phyloP scores from a whole-genome alignment of 768 basidiomycete species.

The Dioszegia hungarica region DNA sequence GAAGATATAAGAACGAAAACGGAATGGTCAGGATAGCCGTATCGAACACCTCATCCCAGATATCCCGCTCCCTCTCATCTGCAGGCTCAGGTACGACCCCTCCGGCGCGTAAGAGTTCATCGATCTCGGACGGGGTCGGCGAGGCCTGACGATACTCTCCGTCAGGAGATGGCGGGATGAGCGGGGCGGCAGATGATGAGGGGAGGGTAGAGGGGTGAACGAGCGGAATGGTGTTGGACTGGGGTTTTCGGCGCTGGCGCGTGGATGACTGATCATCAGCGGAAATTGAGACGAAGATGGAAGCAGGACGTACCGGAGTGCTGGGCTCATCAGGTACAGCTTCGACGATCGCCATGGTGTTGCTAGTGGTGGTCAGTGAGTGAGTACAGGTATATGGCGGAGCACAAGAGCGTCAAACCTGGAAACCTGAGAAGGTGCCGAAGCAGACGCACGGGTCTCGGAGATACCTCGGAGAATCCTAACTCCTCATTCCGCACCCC shows the following conservation, averaged over 20 bases:
- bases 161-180: background rate
- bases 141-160: background rate
- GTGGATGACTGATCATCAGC: background rate
- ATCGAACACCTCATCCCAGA: slow-evolving; percentile 44
- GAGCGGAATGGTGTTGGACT: background rate
- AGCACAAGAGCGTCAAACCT: too few species aligned
- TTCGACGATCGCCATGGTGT: slow-evolving; percentile 12
- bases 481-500: too few species aligned
- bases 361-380: too few species aligned
- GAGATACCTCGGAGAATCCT: too few species aligned
- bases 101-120: background rate
- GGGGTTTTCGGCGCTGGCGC: background rate
- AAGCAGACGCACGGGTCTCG: too few species aligned
- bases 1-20: slow-evolving; percentile 39
- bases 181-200: background rate
- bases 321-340: background rate
- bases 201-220: background rate
- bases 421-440: too few species aligned
- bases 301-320: background rate
- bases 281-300: background rate
- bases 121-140: slow-evolving; percentile 4
- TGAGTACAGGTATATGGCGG: too few species aligned
- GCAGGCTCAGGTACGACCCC: background rate
- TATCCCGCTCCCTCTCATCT: slow-evolving; percentile 12
- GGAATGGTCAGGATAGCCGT: slow-evolving; percentile 40